Conservation (phyloP, 106 monocot species). For the Dendrobium chrysotoxum region DNA sequence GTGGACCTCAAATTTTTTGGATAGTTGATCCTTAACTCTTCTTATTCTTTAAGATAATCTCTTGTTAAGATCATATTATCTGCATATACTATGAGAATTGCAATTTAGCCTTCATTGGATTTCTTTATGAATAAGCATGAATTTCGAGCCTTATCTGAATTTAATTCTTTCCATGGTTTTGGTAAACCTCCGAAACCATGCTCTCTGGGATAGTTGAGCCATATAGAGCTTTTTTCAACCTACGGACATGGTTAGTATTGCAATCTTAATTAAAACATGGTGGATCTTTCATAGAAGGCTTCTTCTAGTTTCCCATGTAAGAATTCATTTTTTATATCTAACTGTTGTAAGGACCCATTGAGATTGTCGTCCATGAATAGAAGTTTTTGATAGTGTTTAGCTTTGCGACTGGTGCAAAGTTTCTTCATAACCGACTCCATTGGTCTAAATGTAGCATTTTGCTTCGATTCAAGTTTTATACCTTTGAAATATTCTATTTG, state of each 20-base stretch:
- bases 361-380: not conserved
- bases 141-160: not conserved
- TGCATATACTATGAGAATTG: not conserved
- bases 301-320: not conserved
- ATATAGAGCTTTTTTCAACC: not conserved
- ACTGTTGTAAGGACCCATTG: not conserved
- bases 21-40: not conserved
- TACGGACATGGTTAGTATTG: not conserved
- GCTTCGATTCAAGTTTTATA: too few species aligned
- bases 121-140: not conserved
- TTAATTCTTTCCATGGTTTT: not conserved
- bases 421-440: not conserved
- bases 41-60: not conserved
- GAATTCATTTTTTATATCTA: not conserved
- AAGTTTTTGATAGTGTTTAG: not conserved
- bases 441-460: not conserved
- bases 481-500: too few species aligned
- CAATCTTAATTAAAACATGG: too few species aligned
- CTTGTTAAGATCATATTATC: not conserved
- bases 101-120: not conserved
- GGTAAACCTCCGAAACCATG: not conserved
- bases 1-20: too few species aligned
- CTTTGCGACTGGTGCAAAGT: not conserved
- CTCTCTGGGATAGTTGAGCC: not conserved
- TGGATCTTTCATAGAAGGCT: not conserved